phyloP scores from a whole-genome alignment of 495 filamentous ascomycete genomes.

The Aspergillus ellipticus region DNA sequence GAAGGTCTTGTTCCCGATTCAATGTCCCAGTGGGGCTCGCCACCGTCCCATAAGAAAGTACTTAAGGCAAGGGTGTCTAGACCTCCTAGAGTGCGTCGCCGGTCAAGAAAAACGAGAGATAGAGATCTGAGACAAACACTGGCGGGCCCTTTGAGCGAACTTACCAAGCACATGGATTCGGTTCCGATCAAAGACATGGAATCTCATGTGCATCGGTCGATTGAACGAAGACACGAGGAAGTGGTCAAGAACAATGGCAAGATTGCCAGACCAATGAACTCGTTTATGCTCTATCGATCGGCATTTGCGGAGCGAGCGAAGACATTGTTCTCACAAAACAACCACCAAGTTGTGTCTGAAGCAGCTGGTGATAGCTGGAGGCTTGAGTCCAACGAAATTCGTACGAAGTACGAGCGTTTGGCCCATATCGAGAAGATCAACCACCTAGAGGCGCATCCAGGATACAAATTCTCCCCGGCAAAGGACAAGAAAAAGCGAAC shows the following conservation, averaged over 20 bases:
- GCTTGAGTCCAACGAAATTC: conserved; percentile 66
- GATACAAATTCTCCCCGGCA: conserved; percentile 91
- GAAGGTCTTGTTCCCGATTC: conserved; percentile 12
- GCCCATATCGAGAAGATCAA: conserved; percentile 80
- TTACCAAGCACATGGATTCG: conserved; percentile 64
- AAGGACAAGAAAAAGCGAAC: conserved; percentile 59
- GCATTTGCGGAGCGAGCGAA: conserved; percentile 87
- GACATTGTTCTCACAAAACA: conserved; percentile 76
- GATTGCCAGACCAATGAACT: conserved; percentile 92
- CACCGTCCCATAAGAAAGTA: conserved; percentile 1
- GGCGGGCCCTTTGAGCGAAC: conserved; percentile 64
- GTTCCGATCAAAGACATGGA: conserved; percentile 77
- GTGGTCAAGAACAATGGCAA: conserved; percentile 71
- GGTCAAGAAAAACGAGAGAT: conserved; percentile 5
- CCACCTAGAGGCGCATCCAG: conserved; percentile 81
- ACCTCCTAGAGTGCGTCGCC: conserved; percentile 9
- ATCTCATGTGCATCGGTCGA: conserved; percentile 69
- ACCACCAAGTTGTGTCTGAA: conserved; percentile 89
- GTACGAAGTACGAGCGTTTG: conserved; percentile 75
- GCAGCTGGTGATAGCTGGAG: conserved; percentile 84
- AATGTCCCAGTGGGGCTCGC: conserved; percentile 11
- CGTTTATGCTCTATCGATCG: conserved; percentile 97
- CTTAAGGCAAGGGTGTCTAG: conserved; percentile 7
- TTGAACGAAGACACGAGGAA: conserved; percentile 61
- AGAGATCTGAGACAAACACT: conserved; percentile 6